Conservation (phyloP, 2,329 filamentous ascomycete genomes). For the Microdochium trichocladiopsis region DNA sequence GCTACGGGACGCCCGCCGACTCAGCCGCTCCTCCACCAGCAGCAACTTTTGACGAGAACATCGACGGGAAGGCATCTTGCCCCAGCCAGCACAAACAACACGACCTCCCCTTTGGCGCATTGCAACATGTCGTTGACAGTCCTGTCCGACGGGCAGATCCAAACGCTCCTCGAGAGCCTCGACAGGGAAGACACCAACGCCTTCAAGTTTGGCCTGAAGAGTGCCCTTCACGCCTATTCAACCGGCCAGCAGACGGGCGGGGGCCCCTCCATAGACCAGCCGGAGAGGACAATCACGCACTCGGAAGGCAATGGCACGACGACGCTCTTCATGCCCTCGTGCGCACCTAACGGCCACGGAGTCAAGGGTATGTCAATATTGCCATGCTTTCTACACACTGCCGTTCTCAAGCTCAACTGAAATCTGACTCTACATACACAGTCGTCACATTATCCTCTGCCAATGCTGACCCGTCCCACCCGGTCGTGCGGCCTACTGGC, state of each 20-base stretch:
- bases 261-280: constrained; percentile 44
- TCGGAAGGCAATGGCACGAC: constrained; percentile 43
- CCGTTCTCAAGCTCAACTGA: constrained; percentile 4
- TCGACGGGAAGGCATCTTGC: too few species aligned
- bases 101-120: background rate
- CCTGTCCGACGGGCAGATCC: constrained; percentile 51
- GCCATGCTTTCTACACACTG: background rate
- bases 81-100: background rate
- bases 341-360: constrained; percentile 54
- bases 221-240: constrained; percentile 55
- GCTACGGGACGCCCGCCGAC: too few species aligned
- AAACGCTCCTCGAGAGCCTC: constrained; percentile 44
- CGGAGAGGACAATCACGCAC: constrained; percentile 41
- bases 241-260: constrained; percentile 39
- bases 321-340: constrained; percentile 70
- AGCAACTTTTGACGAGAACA: too few species aligned
- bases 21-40: too few species aligned
- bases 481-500: constrained; percentile 46
- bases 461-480: constrained; percentile 18
- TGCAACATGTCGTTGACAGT: constrained; percentile 48
- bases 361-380: constrained; percentile 50
- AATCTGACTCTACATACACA: too few species aligned
- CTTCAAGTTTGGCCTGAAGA: constrained; percentile 40
- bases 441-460: constrained; percentile 56
- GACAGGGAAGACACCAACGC: constrained; percentile 42